phyloP scores from a whole-genome alignment of 23 red algal genomes.

The Chondrus crispus region DNA sequence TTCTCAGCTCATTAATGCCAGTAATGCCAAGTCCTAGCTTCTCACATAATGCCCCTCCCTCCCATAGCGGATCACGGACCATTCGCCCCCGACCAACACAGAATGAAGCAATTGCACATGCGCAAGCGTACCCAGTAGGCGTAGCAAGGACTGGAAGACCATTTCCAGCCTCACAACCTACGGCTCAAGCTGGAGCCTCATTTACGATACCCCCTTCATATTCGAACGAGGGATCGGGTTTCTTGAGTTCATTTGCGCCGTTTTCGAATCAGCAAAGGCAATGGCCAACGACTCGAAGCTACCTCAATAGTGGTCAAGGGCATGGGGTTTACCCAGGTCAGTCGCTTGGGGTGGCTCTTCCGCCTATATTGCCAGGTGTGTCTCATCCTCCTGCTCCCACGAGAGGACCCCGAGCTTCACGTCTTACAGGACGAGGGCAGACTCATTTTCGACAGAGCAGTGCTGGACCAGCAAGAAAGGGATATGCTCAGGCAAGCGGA shows the following conservation, averaged over 20 bases:
- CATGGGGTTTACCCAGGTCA: not conserved
- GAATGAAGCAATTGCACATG: not conserved
- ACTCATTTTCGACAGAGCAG: not conserved
- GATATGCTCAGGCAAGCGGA: constrained; percentile 2
- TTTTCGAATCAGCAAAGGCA: not conserved
- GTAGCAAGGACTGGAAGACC: no score
- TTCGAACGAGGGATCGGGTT: no score
- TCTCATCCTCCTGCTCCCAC: not conserved
- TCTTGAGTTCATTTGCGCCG: no score
- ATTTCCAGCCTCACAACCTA: no score
- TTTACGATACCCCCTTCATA: no score
- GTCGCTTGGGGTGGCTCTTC: not conserved
- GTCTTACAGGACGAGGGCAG: not conserved
- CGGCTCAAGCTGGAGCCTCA: no score
- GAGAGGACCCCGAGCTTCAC: not conserved
- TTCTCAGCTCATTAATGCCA: not conserved
- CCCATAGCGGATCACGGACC: not conserved
- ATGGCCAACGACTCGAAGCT: not conserved
- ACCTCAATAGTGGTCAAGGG: not conserved
- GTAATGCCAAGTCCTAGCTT: not conserved
- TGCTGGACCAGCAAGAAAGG: not conserved
- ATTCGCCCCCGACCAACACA: not conserved
- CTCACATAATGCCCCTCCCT: not conserved
- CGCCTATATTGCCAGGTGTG: constrained; percentile 31
- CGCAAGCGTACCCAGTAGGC: no score